Evolutionary conservation across 1,139 yeast species (phyloP), one percentile per base, ranked within the genome.

Genomic region (Magnusiomyces magnusii): DNA sequence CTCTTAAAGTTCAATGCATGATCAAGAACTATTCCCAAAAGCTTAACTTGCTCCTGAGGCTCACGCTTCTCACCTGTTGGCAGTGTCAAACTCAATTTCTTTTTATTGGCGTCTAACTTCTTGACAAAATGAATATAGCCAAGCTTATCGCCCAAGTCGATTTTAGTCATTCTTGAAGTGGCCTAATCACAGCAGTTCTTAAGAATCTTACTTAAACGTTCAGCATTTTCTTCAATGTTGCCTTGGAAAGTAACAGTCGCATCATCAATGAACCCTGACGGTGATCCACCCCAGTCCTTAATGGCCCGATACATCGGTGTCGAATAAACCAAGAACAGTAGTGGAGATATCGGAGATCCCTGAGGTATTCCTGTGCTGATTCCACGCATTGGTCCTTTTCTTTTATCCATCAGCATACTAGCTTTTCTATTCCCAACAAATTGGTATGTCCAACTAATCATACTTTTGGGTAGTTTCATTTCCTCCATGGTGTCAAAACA

Each of bases 401-500:
- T n/a, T n/a, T n/a, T 31, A 13, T 31, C 13, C 36, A 31, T 31
- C 36, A 31, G 10, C 36, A 31, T 31, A 13, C 36, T 31, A 31
- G 13, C 36, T 13, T 31, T 31, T 31, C 36, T 31, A 31, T 31
- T 31, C 7, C 13, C 13, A 7, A 31, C 36, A 13, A 31, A 31
- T 7, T 31, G 36, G 10, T 31, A 31, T 7, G 13, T 31, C 36
- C 36, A 31, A 13, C 36, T 7, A 7, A 7, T 31, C 36, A 31
- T 31, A n/a, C 13, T 31, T 31, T 44, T 44, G 25, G 49, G 49
- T 44, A 21, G 19, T 15, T n/a, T 50, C 52, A 56, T 50, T 10
- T 57, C 39, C 34, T 25, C 39, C 56, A 62, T 31, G 2, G 36
- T 56, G 3, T 42, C 49, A 19, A 60, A 7, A 7, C 23, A 21